Evolutionary conservation across 2,329 filamentous ascomycete genomes (phyloP), one percentile per base, ranked within the genome.

Genomic region (Macrophomina tecta): DNA sequence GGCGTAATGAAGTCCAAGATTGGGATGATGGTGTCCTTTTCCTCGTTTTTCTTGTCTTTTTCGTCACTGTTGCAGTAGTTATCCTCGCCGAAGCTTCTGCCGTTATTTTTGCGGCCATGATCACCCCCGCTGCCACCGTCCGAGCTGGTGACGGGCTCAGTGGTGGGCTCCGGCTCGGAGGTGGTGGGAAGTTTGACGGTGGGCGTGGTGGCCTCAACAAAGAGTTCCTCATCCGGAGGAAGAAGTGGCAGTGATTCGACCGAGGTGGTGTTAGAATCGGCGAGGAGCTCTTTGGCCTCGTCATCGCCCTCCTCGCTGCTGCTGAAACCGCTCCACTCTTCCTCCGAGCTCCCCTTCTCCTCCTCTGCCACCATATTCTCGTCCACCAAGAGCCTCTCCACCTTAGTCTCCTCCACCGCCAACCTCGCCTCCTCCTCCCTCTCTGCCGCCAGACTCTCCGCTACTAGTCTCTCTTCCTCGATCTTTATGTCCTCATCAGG

Each of bases 291-390:
- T 8, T 55, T 30, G 9, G 14, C 3, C 23, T 23, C 30, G 1
- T 18, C 49, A 11, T 36, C 49, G 8, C 32, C 49, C 28, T 52
- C 49, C 6, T 14, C 32, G 7, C 32, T 5, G 52, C 52, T 55
- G 52, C 52, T 11, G 5, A 55, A 55, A 40, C 16, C 52, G 38
- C 8, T n/a, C 52, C 52, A 40, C 52, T 40, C 32, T n/a, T 55
- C 51, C 34, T 55, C 52, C 9, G 32, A 38, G 34, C 32, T 55
- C 52, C 38, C 52, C 32, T 18, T n/a, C 5, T 53, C 51, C 51
- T 40, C 32, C 52, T 6, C 32, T n/a, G 36, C 28, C 51, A 18
- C 49, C 49, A 28, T 32, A 30, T 30, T 11, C 48, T 51, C 48
- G 5, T 28, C 5, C 48, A 9, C 2, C 8, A 14, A 28, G 23